Percentiles rank a stretch among this genome's conserved stretches.
Evolutionary conservation across 805 yeast species (phyloP).

Genomic region (Ogataea degrootiae): DNA sequence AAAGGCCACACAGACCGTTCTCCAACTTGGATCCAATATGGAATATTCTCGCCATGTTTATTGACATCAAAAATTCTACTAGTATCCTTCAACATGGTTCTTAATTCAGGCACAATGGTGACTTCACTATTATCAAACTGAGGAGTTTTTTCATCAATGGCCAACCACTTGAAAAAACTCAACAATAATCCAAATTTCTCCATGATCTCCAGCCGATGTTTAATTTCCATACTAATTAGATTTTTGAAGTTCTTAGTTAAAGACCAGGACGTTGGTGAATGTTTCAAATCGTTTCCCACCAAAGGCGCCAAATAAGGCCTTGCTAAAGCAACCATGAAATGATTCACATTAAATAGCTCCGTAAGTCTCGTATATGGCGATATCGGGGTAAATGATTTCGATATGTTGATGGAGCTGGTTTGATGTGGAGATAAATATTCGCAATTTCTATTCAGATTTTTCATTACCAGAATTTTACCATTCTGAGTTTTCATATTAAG

Average conservation of each 20-base stretch:
- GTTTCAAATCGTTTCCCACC: constrained; percentile 76
- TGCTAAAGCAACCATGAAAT: constrained; percentile 85
- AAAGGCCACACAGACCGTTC: constrained; percentile 93
- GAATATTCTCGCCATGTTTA: constrained; percentile 63
- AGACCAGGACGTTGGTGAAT: constrained; percentile 39
- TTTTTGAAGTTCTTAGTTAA: constrained; percentile 36
- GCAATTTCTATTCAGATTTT: constrained; percentile 29
- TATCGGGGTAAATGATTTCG: constrained; percentile 22
- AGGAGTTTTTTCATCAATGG: constrained; percentile 86
- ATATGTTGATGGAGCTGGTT: constrained; percentile 27
- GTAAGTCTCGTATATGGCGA: constrained; percentile 85
- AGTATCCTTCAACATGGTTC: constrained; percentile 64
- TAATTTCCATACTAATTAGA: constrained; percentile 69
- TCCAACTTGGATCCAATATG: constrained; percentile 87
- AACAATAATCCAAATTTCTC: constrained; percentile 75
- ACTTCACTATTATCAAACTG: constrained; percentile 71
- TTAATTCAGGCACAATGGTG: constrained; percentile 83
- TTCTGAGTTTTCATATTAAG: constrained; percentile 52
- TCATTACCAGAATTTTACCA: constrained; percentile 40
- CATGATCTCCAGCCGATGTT: constrained; percentile 76
- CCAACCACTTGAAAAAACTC: constrained; percentile 63
- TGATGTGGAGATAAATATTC: constrained; percentile 41
- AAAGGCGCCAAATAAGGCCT: constrained; percentile 92
- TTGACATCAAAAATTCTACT: constrained; percentile 76
- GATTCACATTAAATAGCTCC: constrained; percentile 91